phyloP scores from a whole-genome alignment of 305 asterid genomes.

The Striga hermonthica region DNA sequence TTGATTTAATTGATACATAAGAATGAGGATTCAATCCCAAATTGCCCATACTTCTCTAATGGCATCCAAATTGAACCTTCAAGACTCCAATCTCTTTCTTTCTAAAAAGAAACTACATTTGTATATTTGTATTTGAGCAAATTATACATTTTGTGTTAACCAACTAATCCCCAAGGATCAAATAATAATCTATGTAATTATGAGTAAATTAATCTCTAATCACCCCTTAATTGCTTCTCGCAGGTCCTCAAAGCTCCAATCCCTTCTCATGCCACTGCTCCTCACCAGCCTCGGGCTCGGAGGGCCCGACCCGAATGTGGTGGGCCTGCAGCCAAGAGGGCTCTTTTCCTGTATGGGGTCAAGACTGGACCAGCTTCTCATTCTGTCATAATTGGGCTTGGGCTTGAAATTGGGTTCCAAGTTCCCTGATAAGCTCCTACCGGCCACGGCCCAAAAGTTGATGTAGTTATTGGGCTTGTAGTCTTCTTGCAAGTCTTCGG shows the following conservation, averaged over 20 bases:
- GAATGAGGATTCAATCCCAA: too few species aligned
- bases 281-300: constrained; percentile 24
- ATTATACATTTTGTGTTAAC: too few species aligned
- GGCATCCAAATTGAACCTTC: too few species aligned
- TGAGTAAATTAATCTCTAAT: not conserved
- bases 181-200: too few species aligned
- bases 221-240: constrained; percentile 11
- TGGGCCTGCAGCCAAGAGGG: not conserved
- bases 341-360: not conserved
- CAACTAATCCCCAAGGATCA: too few species aligned
- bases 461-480: constrained; percentile 1
- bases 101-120: too few species aligned
- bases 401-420: constrained; percentile 4
- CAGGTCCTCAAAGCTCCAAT: constrained; percentile 32
- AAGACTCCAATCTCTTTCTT: too few species aligned
- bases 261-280: constrained; percentile 33
- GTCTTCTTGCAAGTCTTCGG: not conserved
- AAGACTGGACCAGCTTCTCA: constrained; percentile 23
- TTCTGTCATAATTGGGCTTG: constrained; percentile 1
- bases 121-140: too few species aligned
- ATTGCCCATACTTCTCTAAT: too few species aligned
- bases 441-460: not conserved
- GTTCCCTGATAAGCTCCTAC: constrained; percentile 1
- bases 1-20: too few species aligned
- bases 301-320: not conserved